A percentile compares a stretch with the other conserved stretches of the same genome.
Evolutionary conservation across 2,329 filamentous ascomycete species (phyloP).

Genomic region (Blastomyces parvus): DNA sequence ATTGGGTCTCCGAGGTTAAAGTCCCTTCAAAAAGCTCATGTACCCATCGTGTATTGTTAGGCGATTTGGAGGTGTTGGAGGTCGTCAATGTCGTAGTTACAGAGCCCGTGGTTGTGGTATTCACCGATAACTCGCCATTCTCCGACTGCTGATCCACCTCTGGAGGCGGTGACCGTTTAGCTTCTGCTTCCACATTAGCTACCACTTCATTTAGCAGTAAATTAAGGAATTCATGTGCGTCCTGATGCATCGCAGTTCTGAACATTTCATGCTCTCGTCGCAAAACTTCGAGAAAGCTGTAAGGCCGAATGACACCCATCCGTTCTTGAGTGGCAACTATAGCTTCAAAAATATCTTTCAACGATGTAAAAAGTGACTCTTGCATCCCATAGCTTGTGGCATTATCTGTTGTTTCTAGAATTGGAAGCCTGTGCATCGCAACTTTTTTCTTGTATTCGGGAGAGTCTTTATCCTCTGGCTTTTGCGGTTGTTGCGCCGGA

Average conservation of each 20-base stretch:
- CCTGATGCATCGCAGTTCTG: conserved; percentile 91
- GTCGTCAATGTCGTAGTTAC: conserved; percentile 25
- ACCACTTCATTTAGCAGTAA: conserved; percentile 93
- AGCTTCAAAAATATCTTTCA: conserved; percentile 94
- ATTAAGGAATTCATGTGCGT: conserved; percentile 95
- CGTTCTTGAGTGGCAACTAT: conserved; percentile 71
- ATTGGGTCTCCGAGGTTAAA: conserved; percentile 90
- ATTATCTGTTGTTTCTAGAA: conserved; percentile 78
- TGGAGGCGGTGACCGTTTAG: conserved; percentile 40
- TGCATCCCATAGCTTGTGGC: conserved; percentile 77
- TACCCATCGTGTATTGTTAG: conserved; percentile 75
- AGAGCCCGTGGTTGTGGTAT: conserved; percentile 41
- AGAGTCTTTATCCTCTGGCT: conserved; percentile 88
- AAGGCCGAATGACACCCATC: conserved; percentile 82
- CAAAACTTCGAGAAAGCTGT: conserved; percentile 87
- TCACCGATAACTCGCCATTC: conserved; percentile 34
- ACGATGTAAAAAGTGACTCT: conserved; percentile 84
- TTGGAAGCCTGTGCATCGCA: conserved; percentile 76
- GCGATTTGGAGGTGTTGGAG: conserved; percentile 40
- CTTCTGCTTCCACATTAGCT: conserved; percentile 82
- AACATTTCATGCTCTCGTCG: conserved; percentile 97
- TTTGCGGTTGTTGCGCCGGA: conserved; percentile 41
- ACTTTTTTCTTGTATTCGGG: conserved; percentile 98
- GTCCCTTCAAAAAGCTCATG: conserved; percentile 95
- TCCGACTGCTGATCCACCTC: conserved; percentile 36